Base-by-base conservation (phyloP, 2,329 filamentous ascomycete species). In the Trichoderma arundinaceum region DNA sequence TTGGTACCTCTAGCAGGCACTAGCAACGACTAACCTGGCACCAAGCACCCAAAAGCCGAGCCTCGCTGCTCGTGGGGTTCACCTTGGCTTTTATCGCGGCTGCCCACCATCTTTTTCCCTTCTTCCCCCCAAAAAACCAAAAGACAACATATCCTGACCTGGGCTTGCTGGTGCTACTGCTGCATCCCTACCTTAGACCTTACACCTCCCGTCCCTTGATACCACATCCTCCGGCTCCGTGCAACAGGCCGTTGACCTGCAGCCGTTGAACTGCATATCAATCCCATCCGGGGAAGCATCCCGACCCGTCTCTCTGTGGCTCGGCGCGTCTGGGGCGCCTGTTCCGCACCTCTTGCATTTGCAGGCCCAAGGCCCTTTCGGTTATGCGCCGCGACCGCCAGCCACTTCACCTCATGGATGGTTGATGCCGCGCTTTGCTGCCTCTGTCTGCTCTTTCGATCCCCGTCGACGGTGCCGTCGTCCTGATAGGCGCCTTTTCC, bases 381-480 rank as follows among this genome's bases (percentile, higher is more conserved):
- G 28, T 28, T 46, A 54, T 54, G 49, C 59, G 59, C 59, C 46
- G 49, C 59, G 49, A 44, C 39, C 59, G 38, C 22, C 22, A 46
- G 39, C 17, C 33, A 35, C 49, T 12, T 63, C 39, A 32, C 17
- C 41, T 52, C 38, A 44, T 66, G 59, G 52, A 64, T 64, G 35
- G 17, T 66, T 66, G 65, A 66, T 53, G 17, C 33, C n/a, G 19
- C 48, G 38, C 33, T 57, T 28, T 58, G n/a, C 60, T 22, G 38
- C 60, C 60, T n/a, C 44, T 52, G 35, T 51, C 33, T 43, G 4
- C 43, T 12, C 35, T 32, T 33, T 22, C 35, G 22, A 17, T 28
- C 41, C 22, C 58, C 17, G 19, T 19, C 44, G 33, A 17, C 57
- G 22, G 33, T 49, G 44, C 19, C 57, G 44, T 51, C 33, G 39